Evolutionary conservation across 345 rosid species (phyloP).

Genomic region (Gossypium mustelinum): DNA sequence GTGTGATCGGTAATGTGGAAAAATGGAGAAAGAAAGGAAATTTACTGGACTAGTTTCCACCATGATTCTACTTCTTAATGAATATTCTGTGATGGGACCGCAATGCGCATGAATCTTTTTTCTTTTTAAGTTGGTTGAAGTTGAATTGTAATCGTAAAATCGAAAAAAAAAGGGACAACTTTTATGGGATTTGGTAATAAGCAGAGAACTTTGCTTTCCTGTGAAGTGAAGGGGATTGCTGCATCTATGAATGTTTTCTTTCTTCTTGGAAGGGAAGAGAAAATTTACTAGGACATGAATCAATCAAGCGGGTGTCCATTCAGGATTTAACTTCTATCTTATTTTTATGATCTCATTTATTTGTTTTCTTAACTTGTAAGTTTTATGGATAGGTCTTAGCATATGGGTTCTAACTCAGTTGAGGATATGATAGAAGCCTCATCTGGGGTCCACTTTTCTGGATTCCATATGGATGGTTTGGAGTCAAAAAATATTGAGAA

Average conservation of each 20-base stretch:
- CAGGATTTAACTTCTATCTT: conserved; percentile 6
- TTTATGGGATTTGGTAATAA: background rate
- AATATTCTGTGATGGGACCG: background rate
- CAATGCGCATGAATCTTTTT: background rate
- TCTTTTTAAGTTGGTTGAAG: conserved; percentile 9
- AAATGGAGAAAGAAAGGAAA: background rate
- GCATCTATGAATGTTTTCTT: background rate
- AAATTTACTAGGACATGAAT: background rate
- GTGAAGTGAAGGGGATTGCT: conserved; percentile 5
- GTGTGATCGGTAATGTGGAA: background rate
- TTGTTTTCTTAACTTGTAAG: background rate
- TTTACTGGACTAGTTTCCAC: background rate
- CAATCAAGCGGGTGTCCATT: background rate
- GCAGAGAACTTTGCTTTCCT: background rate
- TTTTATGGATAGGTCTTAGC: conserved; percentile 23
- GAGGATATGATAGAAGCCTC: conserved; percentile 90
- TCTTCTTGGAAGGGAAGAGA: conserved; percentile 2
- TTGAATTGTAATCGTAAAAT: background rate
- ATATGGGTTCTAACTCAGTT: conserved; percentile 61
- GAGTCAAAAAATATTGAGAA: conserved; percentile 29
- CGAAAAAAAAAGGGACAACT: background rate
- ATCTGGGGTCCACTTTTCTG: conserved; percentile 80
- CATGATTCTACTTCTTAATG: conserved; percentile 4
- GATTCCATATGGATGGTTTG: conserved; percentile 74
- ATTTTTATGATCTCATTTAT: background rate